A percentile compares a stretch with the other conserved stretches of the same genome.
Evolutionary conservation across 352 stramenopile species (phyloP).

Genomic region (Phytophthora syringae): DNA sequence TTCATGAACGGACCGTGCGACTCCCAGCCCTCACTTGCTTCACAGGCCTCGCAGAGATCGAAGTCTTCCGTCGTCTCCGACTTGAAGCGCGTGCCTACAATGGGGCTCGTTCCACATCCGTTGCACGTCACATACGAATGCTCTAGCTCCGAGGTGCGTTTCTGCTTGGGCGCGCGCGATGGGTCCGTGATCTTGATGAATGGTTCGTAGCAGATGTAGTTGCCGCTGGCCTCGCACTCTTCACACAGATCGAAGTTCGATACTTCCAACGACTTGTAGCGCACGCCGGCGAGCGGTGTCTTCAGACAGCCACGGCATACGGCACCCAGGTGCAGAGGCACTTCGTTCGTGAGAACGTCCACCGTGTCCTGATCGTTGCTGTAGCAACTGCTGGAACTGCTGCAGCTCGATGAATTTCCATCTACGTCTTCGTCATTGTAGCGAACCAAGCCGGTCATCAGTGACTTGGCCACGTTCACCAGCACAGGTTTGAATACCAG

Average conservation of each 20-base stretch:
- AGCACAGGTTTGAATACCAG: constrained; percentile 53
- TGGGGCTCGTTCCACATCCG: constrained; percentile 64
- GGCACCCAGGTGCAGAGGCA: constrained; percentile 42
- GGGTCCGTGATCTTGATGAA: constrained; percentile 87
- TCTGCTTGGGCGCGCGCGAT: constrained; percentile 52
- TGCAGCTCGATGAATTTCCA: constrained; percentile 27
- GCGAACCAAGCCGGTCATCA: constrained; percentile 35
- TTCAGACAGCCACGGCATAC: constrained; percentile 64
- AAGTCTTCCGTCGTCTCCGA: constrained; percentile 65
- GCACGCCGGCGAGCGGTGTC: constrained; percentile 58
- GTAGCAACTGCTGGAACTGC: constrained; percentile 18
- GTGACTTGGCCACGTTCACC: constrained; percentile 52
- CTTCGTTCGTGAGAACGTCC: constrained; percentile 18
- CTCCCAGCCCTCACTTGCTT: constrained; percentile 51
- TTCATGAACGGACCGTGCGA: constrained; percentile 65
- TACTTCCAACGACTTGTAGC: constrained; percentile 81
- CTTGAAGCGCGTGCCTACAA: constrained; percentile 75
- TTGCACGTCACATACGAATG: constrained; percentile 65
- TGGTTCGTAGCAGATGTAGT: constrained; percentile 55
- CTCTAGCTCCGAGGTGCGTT: constrained; percentile 35
- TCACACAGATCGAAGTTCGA: constrained; percentile 84
- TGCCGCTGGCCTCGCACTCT: constrained; percentile 64
- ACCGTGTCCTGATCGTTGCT: constrained; percentile 15
- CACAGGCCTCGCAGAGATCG: constrained; percentile 73
- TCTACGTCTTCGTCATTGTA: constrained; percentile 43